phyloP scores from a whole-genome alignment of 2,329 filamentous ascomycete species.

The Taxawa tesnikishii region DNA sequence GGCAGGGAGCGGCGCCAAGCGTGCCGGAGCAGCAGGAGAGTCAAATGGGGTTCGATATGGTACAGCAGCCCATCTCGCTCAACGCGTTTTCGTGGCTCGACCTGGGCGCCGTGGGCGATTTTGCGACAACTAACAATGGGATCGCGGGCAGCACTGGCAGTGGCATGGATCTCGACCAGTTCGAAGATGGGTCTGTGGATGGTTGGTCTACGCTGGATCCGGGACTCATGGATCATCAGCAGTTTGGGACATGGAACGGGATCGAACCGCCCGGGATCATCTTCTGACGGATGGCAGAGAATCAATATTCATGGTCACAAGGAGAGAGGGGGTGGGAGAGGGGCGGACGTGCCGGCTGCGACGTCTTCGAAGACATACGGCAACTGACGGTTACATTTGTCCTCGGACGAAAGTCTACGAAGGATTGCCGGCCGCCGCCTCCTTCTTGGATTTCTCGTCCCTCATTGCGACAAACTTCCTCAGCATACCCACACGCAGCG shows the following conservation, averaged over 20 bases:
- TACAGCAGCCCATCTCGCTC: conserved; percentile 19
- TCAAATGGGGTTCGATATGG: conserved; percentile 16
- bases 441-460: background rate
- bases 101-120: conserved; percentile 47
- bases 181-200: conserved; percentile 17
- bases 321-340: too few relatives aligned
- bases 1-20: conserved; percentile 12
- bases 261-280: conserved; percentile 15
- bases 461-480: conserved; percentile 17
- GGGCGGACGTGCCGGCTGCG: too few relatives aligned
- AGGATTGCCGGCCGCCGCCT: too few relatives aligned
- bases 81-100: conserved; percentile 52
- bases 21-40: conserved; percentile 20
- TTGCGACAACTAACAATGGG: conserved; percentile 24
- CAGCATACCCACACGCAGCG: conserved; percentile 45
- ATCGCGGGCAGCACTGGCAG: conserved; percentile 12
- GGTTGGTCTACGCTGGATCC: conserved; percentile 17
- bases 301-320: too few relatives aligned
- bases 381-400: too few relatives aligned
- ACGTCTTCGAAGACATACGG: too few relatives aligned
- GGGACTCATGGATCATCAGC: conserved; percentile 14
- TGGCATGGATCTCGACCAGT: conserved; percentile 16
- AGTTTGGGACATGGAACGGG: conserved; percentile 12
- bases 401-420: too few relatives aligned
- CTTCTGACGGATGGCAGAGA: conserved; percentile 10